These are phyloP conservation scores for Magnolia sinica DNA, from an alignment of 164 flowering plant genomes.

Conservation along the genomic window DNA sequence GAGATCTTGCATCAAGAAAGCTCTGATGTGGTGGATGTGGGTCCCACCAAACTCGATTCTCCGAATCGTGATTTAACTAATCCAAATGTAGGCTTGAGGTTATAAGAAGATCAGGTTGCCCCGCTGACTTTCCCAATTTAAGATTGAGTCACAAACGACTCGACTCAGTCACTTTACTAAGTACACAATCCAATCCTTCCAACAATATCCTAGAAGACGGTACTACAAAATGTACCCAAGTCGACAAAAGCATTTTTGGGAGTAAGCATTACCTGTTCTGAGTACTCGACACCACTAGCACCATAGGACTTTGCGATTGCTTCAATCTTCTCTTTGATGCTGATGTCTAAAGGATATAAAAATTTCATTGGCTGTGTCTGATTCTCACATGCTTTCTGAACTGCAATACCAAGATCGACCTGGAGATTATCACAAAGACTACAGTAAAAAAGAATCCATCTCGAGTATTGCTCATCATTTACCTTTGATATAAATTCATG, in stretches of 20 bases:
- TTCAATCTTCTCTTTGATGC: constrained; percentile 93
- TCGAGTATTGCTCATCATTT: no score
- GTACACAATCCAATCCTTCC: neutral
- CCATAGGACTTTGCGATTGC: constrained; percentile 96
- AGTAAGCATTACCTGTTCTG: constrained; percentile 65
- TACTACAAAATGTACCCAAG: neutral
- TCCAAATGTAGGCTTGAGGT: no score
- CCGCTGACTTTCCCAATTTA: no score
- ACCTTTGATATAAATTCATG: no score
- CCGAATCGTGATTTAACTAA: no score
- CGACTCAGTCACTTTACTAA: neutral
- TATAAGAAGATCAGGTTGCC: no score
- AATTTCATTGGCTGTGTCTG: constrained; percentile 66
- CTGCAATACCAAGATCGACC: constrained; percentile 96
- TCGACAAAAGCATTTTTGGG: neutral
- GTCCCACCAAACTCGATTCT: no score
- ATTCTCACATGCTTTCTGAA: constrained; percentile 88
- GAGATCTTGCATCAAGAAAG: neutral
- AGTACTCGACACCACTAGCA: constrained; percentile 89
- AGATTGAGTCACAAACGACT: neutral
- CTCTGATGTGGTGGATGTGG: no score
- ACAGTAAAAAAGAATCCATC: neutral
- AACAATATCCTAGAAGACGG: neutral
- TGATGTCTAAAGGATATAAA: constrained; percentile 75
- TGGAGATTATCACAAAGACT: constrained; percentile 27